Conservation (phyloP, 306 rosid genomes). For the Cucurbita ficifolia region DNA sequence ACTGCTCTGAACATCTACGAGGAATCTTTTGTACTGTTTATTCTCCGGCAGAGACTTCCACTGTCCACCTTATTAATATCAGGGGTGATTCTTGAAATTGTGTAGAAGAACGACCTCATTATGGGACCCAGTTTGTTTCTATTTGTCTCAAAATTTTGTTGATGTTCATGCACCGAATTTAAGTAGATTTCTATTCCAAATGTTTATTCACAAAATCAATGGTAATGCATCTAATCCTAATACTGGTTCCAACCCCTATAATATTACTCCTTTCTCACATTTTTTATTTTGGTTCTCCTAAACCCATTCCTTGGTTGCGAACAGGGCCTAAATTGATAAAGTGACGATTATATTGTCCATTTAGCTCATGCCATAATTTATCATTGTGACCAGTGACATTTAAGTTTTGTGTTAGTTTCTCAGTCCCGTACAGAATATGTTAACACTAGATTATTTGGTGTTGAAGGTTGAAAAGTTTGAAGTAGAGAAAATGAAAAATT, state of each 20-base stretch:
- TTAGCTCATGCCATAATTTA: not conserved
- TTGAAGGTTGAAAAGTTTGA: conserved; percentile 53
- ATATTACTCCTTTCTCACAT: not conserved
- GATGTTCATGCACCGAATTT: not conserved
- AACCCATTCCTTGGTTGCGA: not conserved
- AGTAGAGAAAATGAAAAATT: conserved; percentile 59
- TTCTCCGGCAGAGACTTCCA: not conserved
- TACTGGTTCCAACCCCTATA: not conserved
- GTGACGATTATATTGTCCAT: not conserved
- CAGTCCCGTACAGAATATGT: not conserved
- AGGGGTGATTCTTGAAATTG: not conserved
- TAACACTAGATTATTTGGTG: conserved; percentile 9
- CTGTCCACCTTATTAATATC: not conserved
- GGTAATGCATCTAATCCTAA: not conserved
- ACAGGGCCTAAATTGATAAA: not conserved
- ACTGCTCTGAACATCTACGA: not conserved
- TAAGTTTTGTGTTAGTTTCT: not conserved
- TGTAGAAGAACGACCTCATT: not conserved
- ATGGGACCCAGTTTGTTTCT: not conserved
- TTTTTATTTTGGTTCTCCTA: not conserved
- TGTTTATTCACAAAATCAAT: not conserved
- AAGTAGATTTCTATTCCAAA: not conserved
- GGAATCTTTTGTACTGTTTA: not conserved
- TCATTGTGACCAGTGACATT: not conserved
- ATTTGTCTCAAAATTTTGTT: not conserved